A percentile compares a stretch with the other conserved stretches of the same genome.
phyloP scores from a whole-genome alignment of 2,329 filamentous ascomycete species.

The Hymenoscyphus infarciens region DNA sequence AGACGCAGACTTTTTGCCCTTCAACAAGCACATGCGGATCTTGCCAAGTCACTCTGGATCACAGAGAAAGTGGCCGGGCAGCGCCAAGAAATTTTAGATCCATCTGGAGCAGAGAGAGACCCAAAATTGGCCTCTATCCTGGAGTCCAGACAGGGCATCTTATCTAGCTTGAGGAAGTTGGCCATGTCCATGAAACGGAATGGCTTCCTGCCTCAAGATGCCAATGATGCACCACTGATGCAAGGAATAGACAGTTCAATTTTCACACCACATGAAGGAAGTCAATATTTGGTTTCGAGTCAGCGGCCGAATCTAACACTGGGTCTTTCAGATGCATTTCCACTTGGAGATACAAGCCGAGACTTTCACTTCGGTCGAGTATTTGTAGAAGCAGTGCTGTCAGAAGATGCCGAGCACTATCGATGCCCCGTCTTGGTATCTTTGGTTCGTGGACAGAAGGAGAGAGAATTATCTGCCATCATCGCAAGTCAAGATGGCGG shows the following conservation, averaged over 20 bases:
- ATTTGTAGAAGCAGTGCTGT: constrained; percentile 69
- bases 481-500: constrained; percentile 77
- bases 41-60: constrained; percentile 88
- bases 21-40: constrained; percentile 79
- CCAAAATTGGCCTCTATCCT: constrained; percentile 41
- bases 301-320: constrained; percentile 33
- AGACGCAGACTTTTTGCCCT: constrained; percentile 52
- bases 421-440: constrained; percentile 73
- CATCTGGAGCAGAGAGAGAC: constrained; percentile 22
- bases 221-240: constrained; percentile 64
- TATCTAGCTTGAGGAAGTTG: constrained; percentile 68
- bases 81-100: constrained; percentile 21
- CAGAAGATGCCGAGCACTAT: constrained; percentile 67
- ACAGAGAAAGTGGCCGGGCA: constrained; percentile 45
- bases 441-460: constrained; percentile 65
- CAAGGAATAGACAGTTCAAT: constrained; percentile 77
- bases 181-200: constrained; percentile 82
- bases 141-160: constrained; percentile 50
- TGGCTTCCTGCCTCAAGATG: constrained; percentile 64
- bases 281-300: constrained; percentile 28
- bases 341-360: constrained; percentile 68
- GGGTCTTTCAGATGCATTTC: constrained; percentile 62
- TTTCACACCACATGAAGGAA: constrained; percentile 65
- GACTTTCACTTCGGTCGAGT: constrained; percentile 79
- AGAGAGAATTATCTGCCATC: constrained; percentile 67